Conservation (phyloP, 768 basidiomycete genomes). For the Termitomyces sp. region DNA sequence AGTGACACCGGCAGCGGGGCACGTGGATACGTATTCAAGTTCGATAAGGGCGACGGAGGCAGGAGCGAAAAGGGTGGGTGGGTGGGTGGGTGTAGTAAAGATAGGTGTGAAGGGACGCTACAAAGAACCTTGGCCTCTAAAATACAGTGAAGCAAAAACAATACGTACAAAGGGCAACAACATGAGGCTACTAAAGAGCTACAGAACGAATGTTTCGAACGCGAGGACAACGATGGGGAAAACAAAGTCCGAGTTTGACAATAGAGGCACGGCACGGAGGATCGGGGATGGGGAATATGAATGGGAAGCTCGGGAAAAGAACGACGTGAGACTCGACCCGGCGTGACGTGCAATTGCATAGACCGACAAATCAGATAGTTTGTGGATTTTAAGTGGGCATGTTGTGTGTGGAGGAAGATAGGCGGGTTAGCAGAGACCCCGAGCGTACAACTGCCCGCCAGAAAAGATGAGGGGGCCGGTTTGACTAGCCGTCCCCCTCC, state of each 20-base stretch:
- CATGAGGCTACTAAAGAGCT: conserved; percentile 1
- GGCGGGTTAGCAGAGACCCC: conserved; percentile 17
- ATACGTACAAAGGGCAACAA: conserved; percentile 3
- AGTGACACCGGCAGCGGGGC: background rate
- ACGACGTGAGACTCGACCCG: conserved; percentile 3
- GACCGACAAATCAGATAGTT: background rate
- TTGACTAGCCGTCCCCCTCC: background rate
- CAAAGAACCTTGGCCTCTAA: conserved; percentile 2
- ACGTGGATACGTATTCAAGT: conserved; percentile 1
- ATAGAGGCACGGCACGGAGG: conserved; percentile 1
- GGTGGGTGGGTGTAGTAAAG: background rate
- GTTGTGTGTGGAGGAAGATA: conserved; percentile 7
- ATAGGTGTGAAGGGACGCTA: background rate
- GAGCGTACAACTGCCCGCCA: conserved; percentile 17
- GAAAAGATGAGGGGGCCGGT: background rate
- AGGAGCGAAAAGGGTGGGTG: background rate
- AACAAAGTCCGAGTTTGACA: conserved; percentile 1
- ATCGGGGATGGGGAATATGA: background rate
- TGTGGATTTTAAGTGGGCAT: background rate
- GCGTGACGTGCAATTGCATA: background rate
- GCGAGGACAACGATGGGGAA: conserved; percentile 3
- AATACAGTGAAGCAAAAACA: conserved; percentile 11
- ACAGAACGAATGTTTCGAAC: conserved; percentile 4
- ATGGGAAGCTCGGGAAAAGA: conserved; percentile 12
- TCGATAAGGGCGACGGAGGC: background rate